A percentile compares a stretch with the other conserved stretches of the same genome.
Conservation (phyloP, 371 early-diverging fungal species). For the Apophysomyces ossiformis region DNA sequence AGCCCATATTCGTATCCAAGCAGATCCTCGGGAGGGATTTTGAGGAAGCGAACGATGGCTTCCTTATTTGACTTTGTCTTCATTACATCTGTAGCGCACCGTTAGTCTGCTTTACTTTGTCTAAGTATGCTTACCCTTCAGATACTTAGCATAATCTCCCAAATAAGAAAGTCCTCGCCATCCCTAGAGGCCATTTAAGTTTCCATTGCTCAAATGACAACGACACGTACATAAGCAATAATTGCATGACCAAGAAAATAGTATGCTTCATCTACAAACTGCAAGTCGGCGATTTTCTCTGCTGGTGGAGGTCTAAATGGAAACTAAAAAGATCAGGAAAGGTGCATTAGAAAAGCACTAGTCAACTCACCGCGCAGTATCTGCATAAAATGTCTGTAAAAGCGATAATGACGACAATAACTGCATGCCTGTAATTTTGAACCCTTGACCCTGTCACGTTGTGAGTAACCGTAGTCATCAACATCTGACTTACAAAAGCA, state of each 20-base stretch:
- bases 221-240: constrained; percentile 49
- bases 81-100: constrained; percentile 63
- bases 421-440: constrained; percentile 73
- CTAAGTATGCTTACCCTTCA: constrained; percentile 28
- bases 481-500: constrained; percentile 41
- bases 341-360: not conserved
- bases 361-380: constrained; percentile 52
- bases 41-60: constrained; percentile 69
- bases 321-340: not conserved
- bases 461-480: not conserved
- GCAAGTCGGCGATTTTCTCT: constrained; percentile 41
- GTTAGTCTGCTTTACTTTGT: not conserved
- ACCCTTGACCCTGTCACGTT: constrained; percentile 67
- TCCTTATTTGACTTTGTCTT: constrained; percentile 69
- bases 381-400: constrained; percentile 63
- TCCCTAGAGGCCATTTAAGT: constrained; percentile 24
- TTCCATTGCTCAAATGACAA: not conserved
- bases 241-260: constrained; percentile 55
- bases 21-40: constrained; percentile 69
- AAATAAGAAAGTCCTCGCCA: constrained; percentile 49
- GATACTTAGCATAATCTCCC: constrained; percentile 41
- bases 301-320: constrained; percentile 45
- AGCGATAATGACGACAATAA: constrained; percentile 71
- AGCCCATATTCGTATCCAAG: constrained; percentile 76
- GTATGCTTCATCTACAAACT: constrained; percentile 48